Conservation (phyloP, 345 rosid species). For the Citrus cavaleriei region DNA sequence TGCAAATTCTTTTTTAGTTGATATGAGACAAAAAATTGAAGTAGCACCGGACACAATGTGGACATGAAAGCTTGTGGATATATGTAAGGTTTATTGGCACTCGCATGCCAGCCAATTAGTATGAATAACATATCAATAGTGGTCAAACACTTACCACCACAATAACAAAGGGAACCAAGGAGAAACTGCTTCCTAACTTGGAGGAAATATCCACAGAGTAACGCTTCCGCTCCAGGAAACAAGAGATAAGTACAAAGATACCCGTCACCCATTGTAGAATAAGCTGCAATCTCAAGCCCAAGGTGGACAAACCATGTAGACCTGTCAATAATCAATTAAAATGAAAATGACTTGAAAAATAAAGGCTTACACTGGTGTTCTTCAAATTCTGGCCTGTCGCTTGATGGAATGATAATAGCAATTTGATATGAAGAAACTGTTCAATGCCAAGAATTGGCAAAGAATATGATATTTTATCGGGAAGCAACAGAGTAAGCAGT, state of each 20-base stretch:
- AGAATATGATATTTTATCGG: slow-evolving; percentile 4
- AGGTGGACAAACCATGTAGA: slow-evolving; percentile 41
- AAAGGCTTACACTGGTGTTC: slow-evolving; percentile 34
- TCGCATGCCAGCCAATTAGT: background rate
- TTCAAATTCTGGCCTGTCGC: slow-evolving; percentile 22
- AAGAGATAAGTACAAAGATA: slow-evolving; percentile 74
- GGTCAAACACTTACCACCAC: slow-evolving; percentile 72
- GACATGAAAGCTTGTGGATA: background rate
- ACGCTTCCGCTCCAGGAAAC: slow-evolving; percentile 69
- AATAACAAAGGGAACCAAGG: slow-evolving; percentile 76
- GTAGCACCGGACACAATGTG: background rate
- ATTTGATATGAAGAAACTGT: slow-evolving; percentile 8
- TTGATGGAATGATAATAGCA: slow-evolving; percentile 10
- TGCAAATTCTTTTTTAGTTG: background rate
- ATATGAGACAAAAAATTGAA: background rate
- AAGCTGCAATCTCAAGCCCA: slow-evolving; percentile 89
- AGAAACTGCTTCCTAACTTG: slow-evolving; percentile 96
- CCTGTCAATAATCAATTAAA: slow-evolving; percentile 47
- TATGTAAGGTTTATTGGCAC: background rate
- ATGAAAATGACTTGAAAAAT: slow-evolving; percentile 35
- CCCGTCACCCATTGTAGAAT: slow-evolving; percentile 91
- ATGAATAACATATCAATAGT: background rate
- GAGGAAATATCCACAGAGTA: slow-evolving; percentile 65
- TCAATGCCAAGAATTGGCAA: slow-evolving; percentile 6
- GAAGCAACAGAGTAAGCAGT: background rate